Conservation (phyloP, 2,329 filamentous ascomycete genomes). For the Incumbomyces delicatus region DNA sequence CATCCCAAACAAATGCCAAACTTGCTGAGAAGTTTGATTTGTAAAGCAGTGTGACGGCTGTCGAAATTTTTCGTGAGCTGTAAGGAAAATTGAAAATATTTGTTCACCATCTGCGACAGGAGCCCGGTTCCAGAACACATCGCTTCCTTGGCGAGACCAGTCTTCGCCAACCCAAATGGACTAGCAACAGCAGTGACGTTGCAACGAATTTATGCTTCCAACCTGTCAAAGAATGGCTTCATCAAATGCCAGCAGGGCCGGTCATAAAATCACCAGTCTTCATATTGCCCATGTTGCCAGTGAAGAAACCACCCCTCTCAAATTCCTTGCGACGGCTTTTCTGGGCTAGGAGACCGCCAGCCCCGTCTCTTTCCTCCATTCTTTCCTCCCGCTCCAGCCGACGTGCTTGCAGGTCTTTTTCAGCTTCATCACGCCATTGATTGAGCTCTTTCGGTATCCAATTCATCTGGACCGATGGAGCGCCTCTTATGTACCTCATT, state of each 20-base stretch:
- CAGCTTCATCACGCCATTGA: slow-evolving; percentile 41
- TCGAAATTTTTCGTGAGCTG: too few species aligned
- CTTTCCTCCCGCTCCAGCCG: slow-evolving; percentile 32
- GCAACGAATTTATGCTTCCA: too few species aligned
- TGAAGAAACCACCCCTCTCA: slow-evolving; percentile 11
- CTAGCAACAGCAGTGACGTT: too few species aligned
- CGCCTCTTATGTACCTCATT: slow-evolving; percentile 70
- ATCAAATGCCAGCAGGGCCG: not conserved
- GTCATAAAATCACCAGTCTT: slow-evolving; percentile 7
- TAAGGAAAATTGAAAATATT: too few species aligned
- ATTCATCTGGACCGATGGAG: slow-evolving; percentile 78
- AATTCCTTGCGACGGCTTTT: slow-evolving; percentile 18
- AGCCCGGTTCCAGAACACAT: too few species aligned
- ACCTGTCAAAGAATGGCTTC: too few species aligned
- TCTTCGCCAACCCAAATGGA: too few species aligned
- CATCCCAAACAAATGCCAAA: too few species aligned
- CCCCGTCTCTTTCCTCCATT: slow-evolving; percentile 30
- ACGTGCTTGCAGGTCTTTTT: slow-evolving; percentile 36
- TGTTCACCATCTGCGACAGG: too few species aligned
- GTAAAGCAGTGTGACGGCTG: too few species aligned
- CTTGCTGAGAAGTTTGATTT: too few species aligned
- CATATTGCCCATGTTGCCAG: slow-evolving; percentile 9
- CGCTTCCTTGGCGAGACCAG: too few species aligned
- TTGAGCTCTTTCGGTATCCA: slow-evolving; percentile 69
- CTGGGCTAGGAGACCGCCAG: slow-evolving; percentile 19